Evolutionary conservation across 805 yeast genomes (phyloP), one percentile per base, ranked within the genome.

Genomic region (Wickerhamomyces chambardii): DNA sequence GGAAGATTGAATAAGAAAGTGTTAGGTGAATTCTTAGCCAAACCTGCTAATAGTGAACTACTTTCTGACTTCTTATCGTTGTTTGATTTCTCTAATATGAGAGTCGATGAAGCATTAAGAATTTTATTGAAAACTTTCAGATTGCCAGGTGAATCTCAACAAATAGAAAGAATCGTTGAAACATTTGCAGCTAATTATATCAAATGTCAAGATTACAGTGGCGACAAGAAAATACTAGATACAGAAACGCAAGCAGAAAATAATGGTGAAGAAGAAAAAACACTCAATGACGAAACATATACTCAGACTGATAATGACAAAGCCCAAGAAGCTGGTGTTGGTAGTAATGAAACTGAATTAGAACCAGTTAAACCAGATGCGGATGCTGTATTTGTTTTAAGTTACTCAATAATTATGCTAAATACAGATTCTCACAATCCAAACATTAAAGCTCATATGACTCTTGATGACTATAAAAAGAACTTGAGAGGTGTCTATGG

Each of bases 91-190:
- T 63, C 66, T 27, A 81, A 74, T 15, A 63, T 83, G 46, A 68
- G 98, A 50, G 90, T 94, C 3, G 99, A 92, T 56, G 97, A 90
- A 57, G 96, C 96, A 0, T 64, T 92, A 35, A 71, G 99, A 49
- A 68, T 84, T 37, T 57, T 92, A 40, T 65, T 94, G 45, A 82
- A 84, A 37, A 73, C 83, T 16, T 90, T 92, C 53, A 73, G 98
- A 55, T 67, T 92, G 33, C 97, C 97, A 1, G 99, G 99, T 40
- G 99, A 92, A 59, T 83, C 97, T 0, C 97, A 87, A 51, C 96
- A 86, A 56, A 92, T 92, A 53, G 98, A 92, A 56, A 71, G 96
- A 48, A 75, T 90, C 14, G 81, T 92, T 21, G 97, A 90, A 49
- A 66, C 75, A 6, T 92, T 92, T 58, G 87, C 95, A 3, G 78